Base-by-base conservation (phyloP, 2,329 filamentous ascomycete genomes). In the Epichloe baconii region DNA sequence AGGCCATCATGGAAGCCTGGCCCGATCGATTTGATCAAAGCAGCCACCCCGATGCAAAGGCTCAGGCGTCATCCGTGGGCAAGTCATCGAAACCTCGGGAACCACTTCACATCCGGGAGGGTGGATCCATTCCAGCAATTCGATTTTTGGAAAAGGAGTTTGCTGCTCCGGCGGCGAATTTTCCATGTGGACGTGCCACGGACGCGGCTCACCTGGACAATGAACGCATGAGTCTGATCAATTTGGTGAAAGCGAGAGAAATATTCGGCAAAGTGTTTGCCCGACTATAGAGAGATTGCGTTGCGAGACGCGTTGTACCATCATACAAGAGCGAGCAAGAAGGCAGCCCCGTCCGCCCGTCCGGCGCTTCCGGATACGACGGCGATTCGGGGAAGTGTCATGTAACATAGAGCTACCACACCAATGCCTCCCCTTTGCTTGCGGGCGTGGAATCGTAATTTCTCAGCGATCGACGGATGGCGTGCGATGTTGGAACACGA, bases 101-200 rank as follows among this genome's bases (percentile, higher is more conserved):
- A 59, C 91, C 90, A 0, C 74, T 98, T 3, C 97, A 95, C 64
- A 98, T 98, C 58, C 80, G 93, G 10, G 93, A 98, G 68, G 93
- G 93, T 12, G 93, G 93, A 5, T 94, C 86, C 0, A 98, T 98
- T 58, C 93, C 93, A 0, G 88, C 88, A 0, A 97, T 97, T 52
- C 75, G 93, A 5, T 97, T 97, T 63, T 65, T 97, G 38, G 91
- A 97, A 66, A 95, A 95, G 70, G 88, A 95, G 61, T 96, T 97
- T 63, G 77, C 78, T 3, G 93, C 93, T 0, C 89, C 90, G 0
- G 91, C 93, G 0, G 91, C 91, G 0, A 90, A 97, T 66, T 69
- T 98, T 36, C 94, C 93, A 0, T 96, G 90, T 62, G 94, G 94
- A 0, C 90, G 96, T 68, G 89, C 91, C 12, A 96, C 88, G 59